phyloP scores from a whole-genome alignment of 345 rosid species.

The Linum tenue region DNA sequence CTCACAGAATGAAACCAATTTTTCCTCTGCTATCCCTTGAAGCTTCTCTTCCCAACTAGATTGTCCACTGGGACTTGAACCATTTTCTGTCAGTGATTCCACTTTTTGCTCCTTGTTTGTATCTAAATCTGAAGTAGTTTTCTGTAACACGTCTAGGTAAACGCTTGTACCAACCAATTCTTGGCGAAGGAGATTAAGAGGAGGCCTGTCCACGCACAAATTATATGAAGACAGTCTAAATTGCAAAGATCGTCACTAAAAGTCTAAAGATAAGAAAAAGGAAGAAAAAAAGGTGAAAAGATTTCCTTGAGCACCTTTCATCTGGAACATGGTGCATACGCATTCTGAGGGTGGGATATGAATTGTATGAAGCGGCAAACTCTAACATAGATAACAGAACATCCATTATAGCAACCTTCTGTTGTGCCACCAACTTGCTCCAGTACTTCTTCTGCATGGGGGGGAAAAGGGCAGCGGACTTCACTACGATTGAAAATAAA shows the following conservation, averaged over 20 bases:
- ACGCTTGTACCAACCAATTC: conserved; percentile 77
- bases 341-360: conserved; percentile 67
- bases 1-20: conserved; percentile 77
- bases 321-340: conserved; percentile 72
- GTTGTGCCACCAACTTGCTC: conserved; percentile 65
- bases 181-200: conserved; percentile 87
- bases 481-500: background rate
- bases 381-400: conserved; percentile 70
- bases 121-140: conserved; percentile 45
- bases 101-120: conserved; percentile 22
- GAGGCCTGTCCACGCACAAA: conserved; percentile 55
- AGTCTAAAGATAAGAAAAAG: background rate
- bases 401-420: conserved; percentile 85
- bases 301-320: conserved; percentile 51
- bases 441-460: conserved; percentile 80
- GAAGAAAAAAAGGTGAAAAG: conserved; percentile 1
- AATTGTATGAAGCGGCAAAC: conserved; percentile 87
- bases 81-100: conserved; percentile 24
- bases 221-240: conserved; percentile 3
- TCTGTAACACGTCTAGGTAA: conserved; percentile 83
- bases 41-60: conserved; percentile 39
- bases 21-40: conserved; percentile 71
- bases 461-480: background rate
- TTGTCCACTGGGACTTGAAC: conserved; percentile 8
- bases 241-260: background rate